Evolutionary conservation across 169 alveolate genomes (phyloP).

Genomic region (Plasmodium sp.): DNA sequence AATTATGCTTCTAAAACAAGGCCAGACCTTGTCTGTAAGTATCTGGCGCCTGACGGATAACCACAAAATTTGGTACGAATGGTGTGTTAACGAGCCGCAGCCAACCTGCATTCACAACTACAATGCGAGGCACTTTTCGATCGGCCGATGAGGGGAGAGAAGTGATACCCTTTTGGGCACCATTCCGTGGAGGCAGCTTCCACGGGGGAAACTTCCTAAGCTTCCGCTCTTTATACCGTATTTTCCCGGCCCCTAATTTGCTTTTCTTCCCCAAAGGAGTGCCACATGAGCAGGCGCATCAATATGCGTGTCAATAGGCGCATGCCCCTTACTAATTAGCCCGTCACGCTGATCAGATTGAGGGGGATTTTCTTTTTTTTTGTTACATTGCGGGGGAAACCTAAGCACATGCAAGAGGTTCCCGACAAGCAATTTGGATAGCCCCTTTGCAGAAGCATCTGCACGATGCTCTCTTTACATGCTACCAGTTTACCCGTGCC

Average conservation of each 20-base stretch:
- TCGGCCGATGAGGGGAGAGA: constrained; percentile 31
- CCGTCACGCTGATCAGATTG: background rate
- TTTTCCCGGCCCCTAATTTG: background rate
- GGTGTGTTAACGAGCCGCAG: constrained; percentile 77
- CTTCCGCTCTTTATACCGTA: background rate
- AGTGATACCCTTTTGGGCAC: background rate
- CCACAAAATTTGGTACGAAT: constrained; percentile 85
- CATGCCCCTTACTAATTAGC: background rate
- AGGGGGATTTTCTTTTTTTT: background rate
- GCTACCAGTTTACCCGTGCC: background rate
- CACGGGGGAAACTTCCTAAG: background rate
- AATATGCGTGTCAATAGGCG: background rate
- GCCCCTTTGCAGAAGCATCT: background rate
- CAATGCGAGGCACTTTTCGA: constrained; percentile 55
- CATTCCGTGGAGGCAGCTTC: background rate
- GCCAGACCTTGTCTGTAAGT: constrained; percentile 77
- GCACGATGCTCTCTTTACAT: background rate
- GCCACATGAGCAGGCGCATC: background rate
- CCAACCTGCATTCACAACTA: constrained; percentile 48
- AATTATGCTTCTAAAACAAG: constrained; percentile 75
- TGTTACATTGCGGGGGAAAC: background rate
- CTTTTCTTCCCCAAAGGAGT: background rate
- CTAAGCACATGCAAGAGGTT: background rate
- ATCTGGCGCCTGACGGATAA: constrained; percentile 82
- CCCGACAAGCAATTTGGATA: background rate